Percentiles rank a stretch among this genome's conserved stretches.
phyloP scores from a whole-genome alignment of 2,329 filamentous ascomycete species.

The Parastagonospora nodorum region DNA sequence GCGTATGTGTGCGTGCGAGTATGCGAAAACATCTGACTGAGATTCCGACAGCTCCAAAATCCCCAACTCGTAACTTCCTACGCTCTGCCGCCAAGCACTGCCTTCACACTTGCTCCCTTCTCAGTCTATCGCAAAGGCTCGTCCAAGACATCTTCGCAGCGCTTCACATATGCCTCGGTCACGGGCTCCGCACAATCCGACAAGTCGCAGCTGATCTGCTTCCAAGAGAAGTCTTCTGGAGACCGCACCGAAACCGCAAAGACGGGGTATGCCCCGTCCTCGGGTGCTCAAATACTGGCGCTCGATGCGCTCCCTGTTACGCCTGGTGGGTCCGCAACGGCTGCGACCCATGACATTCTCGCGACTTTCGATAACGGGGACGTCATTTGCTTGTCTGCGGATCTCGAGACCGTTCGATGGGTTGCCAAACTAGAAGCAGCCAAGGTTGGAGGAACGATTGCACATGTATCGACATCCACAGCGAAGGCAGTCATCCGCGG shows the following conservation, averaged over 20 bases:
- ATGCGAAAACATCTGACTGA: constrained; percentile 17
- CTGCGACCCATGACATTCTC: constrained; percentile 55
- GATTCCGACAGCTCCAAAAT: constrained; percentile 58
- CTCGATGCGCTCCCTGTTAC: constrained; percentile 41
- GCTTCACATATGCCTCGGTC: constrained; percentile 62
- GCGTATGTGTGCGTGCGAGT: constrained; percentile 50
- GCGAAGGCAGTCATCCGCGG: constrained; percentile 50
- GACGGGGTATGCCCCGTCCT: constrained; percentile 34
- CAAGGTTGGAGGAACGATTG: constrained; percentile 33
- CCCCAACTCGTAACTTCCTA: constrained; percentile 65
- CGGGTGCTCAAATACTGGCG: constrained; percentile 28
- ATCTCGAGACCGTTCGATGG: constrained; percentile 48
- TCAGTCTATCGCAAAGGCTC: constrained; percentile 60
- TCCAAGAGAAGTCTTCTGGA: constrained; percentile 55
- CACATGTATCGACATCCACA: constrained; percentile 41
- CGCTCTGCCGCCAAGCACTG: constrained; percentile 64
- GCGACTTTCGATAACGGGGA: constrained; percentile 66
- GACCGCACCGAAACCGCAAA: constrained; percentile 43
- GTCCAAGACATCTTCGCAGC: constrained; percentile 50
- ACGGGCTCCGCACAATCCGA: constrained; percentile 52
- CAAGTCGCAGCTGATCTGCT: constrained; percentile 59
- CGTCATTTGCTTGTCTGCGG: constrained; percentile 64
- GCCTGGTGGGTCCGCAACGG: constrained; percentile 16
- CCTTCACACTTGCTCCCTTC: constrained; percentile 62
- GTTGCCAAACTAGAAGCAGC: constrained; percentile 24